These are phyloP conservation scores for Rhodotorula sp. DNA, from an alignment of 1,284 basidiomycete species.

Conservation along the genomic window DNA sequence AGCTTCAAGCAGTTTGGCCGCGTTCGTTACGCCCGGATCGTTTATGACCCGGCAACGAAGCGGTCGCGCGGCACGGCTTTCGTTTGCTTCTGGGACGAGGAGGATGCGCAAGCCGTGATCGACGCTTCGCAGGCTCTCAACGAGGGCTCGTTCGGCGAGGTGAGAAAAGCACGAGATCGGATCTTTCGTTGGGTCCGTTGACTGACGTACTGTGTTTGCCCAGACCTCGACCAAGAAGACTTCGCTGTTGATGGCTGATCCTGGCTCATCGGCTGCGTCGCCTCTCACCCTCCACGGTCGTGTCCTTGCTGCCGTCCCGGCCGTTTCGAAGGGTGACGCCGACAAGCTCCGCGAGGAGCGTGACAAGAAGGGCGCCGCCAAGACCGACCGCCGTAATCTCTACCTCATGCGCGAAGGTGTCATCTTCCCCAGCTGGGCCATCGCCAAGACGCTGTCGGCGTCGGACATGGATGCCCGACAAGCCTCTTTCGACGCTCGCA, in stretches of 20 bases:
- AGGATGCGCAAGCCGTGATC: constrained; percentile 81
- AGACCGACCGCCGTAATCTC: constrained; percentile 92
- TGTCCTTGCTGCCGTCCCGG: constrained; percentile 83
- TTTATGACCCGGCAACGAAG: constrained; percentile 77
- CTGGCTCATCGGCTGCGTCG: constrained; percentile 78
- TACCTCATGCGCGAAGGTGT: constrained; percentile 96
- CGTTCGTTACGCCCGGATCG: constrained; percentile 87
- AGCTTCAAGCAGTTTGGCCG: constrained; percentile 90
- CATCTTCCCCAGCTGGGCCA: constrained; percentile 78
- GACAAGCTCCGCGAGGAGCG: constrained; percentile 79
- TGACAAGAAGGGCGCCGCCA: constrained; percentile 71
- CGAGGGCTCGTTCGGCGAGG: constrained; percentile 37
- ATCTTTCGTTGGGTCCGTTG: not conserved
- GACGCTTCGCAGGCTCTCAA: constrained; percentile 66
- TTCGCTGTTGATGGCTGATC: constrained; percentile 91
- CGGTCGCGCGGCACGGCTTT: constrained; percentile 93
- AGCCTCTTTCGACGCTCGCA: constrained; percentile 75
- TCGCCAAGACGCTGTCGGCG: constrained; percentile 64
- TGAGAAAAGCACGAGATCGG: not conserved
- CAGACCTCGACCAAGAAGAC: constrained; percentile 39
- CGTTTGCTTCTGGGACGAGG: constrained; percentile 94
- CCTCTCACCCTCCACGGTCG: constrained; percentile 87
- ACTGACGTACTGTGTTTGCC: not conserved
- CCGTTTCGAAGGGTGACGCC: constrained; percentile 86
- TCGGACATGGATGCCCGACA: constrained; percentile 80